A percentile compares a stretch with the other conserved stretches of the same genome.
These are phyloP conservation scores for Verticillium nonalfalfae DNA, from an alignment of 2,329 filamentous ascomycete species.

Conservation along the genomic window DNA sequence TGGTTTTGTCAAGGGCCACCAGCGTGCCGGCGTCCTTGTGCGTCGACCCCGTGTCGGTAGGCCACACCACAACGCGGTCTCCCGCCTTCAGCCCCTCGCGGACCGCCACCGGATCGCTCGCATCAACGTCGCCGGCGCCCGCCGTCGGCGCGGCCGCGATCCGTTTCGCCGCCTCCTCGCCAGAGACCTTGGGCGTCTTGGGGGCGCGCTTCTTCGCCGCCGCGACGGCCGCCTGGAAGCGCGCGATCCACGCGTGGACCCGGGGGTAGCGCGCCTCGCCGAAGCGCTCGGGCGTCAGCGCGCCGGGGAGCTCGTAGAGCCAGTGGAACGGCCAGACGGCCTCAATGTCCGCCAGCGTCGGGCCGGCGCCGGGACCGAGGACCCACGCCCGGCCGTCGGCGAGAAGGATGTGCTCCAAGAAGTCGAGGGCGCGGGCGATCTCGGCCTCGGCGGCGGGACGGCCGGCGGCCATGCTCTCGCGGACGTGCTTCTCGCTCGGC, in stretches of 20 bases:
- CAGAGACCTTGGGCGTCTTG: conserved; percentile 37
- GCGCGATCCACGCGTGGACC: conserved; percentile 56
- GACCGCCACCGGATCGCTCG: conserved; percentile 12
- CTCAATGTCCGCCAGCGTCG: conserved; percentile 62
- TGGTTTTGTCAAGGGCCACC: conserved; percentile 41
- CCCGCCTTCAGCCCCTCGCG: conserved; percentile 45
- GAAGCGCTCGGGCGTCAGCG: conserved; percentile 46
- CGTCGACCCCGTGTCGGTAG: conserved; percentile 54
- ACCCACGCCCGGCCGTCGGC: conserved; percentile 63
- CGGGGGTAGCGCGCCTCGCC: conserved; percentile 47
- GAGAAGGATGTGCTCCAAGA: conserved; percentile 57
- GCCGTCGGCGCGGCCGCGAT: conserved; percentile 25
- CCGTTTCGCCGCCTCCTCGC: conserved; percentile 43
- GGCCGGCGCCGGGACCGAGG: conserved; percentile 36
- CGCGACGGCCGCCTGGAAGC: conserved; percentile 48
- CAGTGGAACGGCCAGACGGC: conserved; percentile 64
- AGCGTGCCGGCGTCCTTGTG: conserved; percentile 53
- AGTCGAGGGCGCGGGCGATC: conserved; percentile 44
- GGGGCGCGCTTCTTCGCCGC: conserved; percentile 27
- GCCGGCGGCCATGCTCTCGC: conserved; percentile 15
- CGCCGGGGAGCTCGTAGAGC: conserved; percentile 48
- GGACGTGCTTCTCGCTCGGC: conserved; percentile 8
- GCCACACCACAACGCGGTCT: conserved; percentile 50
- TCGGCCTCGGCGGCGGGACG: conserved; percentile 51
- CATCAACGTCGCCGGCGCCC: background rate